Base-by-base conservation (phyloP, 805 yeast species). In the Cyberlindnera xishuangbannaensis region DNA sequence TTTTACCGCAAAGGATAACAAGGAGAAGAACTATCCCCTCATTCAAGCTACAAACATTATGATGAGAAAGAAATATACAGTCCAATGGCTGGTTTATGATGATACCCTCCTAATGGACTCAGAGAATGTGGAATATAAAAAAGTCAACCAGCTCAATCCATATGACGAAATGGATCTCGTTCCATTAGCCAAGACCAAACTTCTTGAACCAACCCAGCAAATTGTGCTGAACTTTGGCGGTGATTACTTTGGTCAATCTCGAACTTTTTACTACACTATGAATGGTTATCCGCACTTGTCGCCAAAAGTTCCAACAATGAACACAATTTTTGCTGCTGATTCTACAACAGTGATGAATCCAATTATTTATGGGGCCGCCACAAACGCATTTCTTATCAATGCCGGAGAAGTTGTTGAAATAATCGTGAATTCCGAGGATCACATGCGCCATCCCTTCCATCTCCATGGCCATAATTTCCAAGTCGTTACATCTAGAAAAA, bases 391-490 rank as follows among this genome's bases (percentile, higher is more conserved):
- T 47, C 67, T 85, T 2, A 59, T 86, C 15, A 71, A 73, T 36
- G 52, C 65, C 5, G 73, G 72, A 31, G 84, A 80, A 29, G 69
- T 78, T 28, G 70, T 88, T 25, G 95, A 87, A 48, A 56, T 87
- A 25, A 78, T 84, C 1, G 56, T 87, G 23, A 82, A 85, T 51
- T 85, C 86, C 48, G 65, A 65, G 41, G 96, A 87, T 53, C 80
- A 81, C 9, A 82, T 85, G 47, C 75, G 75, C 41, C 88, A 80
- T 51, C 87, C 87, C 12, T 79, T 80, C 73, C 88, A 80, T 54
- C 64, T 80, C 44, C 88, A 80, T 46, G 88, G 88, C 8, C 87
- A 80, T 50, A 70, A 60, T 33, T 80, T 80, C 63, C 86, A 78
- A 56, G 61, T 79, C 4, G 55, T 79, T 17, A 54, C 58, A 15